phyloP scores from a whole-genome alignment of 2,329 filamentous ascomycete genomes.

The Colletotrichum zoysiae region DNA sequence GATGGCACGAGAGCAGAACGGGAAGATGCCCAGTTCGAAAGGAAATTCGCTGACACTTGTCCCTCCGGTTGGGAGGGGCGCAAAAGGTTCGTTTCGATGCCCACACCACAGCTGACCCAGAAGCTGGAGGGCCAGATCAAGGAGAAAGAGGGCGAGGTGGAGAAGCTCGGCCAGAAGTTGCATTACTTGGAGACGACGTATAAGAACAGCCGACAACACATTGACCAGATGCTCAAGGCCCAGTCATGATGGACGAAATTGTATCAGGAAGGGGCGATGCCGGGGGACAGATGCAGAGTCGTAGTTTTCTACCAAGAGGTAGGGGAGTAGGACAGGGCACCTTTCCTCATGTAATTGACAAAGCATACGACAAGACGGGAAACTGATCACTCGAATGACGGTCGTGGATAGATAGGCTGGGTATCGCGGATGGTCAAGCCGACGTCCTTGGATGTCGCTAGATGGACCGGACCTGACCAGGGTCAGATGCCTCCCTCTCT shows the following conservation, averaged over 20 bases:
- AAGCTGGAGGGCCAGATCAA: conserved; percentile 82
- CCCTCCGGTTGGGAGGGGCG: background rate
- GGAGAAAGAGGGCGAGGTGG: conserved; percentile 81
- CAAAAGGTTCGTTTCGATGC: conserved; percentile 86
- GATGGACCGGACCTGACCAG: background rate
- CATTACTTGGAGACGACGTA: conserved; percentile 95
- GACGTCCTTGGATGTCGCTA: background rate
- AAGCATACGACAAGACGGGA: background rate
- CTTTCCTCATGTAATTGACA: no score
- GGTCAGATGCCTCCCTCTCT: background rate
- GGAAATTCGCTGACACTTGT: conserved; percentile 24
- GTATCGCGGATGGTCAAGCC: background rate
- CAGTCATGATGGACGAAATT: conserved; percentile 31
- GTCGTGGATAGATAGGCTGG: background rate
- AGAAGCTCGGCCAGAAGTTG: conserved; percentile 87
- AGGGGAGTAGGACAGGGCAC: background rate
- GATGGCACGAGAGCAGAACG: background rate
- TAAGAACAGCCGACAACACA: conserved; percentile 92
- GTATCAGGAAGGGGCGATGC: background rate
- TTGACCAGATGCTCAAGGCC: conserved; percentile 82
- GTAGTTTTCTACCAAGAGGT: no score
- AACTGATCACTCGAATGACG: background rate
- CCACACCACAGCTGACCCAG: conserved; percentile 78
- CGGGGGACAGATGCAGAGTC: no score
- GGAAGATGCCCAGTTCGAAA: background rate